Conservation (phyloP, 352 stramenopile genomes). For the Globisporangium echinulatum region DNA sequence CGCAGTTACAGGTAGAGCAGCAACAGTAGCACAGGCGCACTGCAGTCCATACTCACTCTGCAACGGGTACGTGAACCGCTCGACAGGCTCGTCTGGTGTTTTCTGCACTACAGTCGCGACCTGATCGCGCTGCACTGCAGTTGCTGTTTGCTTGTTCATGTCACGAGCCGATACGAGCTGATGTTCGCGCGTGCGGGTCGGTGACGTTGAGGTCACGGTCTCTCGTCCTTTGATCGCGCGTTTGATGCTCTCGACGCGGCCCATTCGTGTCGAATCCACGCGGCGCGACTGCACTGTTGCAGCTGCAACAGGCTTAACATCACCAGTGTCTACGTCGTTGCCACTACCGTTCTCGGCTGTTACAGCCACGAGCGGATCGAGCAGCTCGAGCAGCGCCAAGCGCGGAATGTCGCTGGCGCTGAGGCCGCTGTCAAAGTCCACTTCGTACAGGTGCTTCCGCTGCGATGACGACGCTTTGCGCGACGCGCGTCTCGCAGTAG, state of each 20-base stretch:
- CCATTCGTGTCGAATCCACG: conserved; percentile 5
- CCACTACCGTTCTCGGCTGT: not conserved
- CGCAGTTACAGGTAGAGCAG: not conserved
- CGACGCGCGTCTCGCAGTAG: not conserved
- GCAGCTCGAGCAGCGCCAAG: conserved; percentile 8
- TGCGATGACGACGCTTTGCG: not conserved
- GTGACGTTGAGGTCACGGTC: not conserved
- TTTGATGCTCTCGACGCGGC: conserved; percentile 9
- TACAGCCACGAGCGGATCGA: conserved; percentile 4
- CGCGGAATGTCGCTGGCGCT: not conserved
- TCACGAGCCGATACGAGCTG: too few relatives aligned
- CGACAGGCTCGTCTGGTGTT: not conserved
- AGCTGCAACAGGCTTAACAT: not conserved
- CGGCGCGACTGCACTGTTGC: not conserved
- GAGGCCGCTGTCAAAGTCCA: conserved; percentile 3
- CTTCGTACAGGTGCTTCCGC: conserved; percentile 6
- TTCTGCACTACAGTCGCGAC: not conserved
- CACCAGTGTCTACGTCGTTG: not conserved
- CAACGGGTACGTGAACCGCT: conserved; percentile 8
- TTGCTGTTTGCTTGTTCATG: too few relatives aligned
- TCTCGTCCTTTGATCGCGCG: conserved; percentile 7
- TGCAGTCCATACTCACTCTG: conserved; percentile 7
- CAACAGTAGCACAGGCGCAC: not conserved
- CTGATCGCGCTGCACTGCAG: too few relatives aligned
- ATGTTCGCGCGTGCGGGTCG: too few relatives aligned